phyloP scores from a whole-genome alignment of 495 filamentous ascomycete genomes.

The Hyaloscypha finlandica region DNA sequence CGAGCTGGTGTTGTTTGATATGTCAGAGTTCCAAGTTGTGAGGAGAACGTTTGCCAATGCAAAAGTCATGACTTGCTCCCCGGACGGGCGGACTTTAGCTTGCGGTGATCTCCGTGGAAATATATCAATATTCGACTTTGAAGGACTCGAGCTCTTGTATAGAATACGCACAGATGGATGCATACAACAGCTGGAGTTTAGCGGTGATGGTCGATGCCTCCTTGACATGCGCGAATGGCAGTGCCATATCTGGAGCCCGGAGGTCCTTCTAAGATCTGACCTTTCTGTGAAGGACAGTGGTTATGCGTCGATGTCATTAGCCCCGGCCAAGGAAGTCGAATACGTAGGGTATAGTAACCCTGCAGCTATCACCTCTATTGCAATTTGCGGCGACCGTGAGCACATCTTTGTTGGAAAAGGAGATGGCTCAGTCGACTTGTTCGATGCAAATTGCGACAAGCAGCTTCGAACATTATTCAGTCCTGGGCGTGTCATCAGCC shows the following conservation, averaged over 20 bases:
- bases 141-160: constrained; percentile 28
- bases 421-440: constrained; percentile 18
- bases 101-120: constrained; percentile 15
- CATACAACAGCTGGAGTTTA: constrained; percentile 21
- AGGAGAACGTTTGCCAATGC: constrained; percentile 15
- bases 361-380: no score
- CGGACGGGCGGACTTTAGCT: constrained; percentile 24
- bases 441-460: no score
- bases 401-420: constrained; percentile 31
- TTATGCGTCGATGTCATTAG: neutral
- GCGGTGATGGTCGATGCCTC: constrained; percentile 21
- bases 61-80: constrained; percentile 19
- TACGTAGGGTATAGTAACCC: constrained; percentile 5
- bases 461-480: no score
- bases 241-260: constrained; percentile 25
- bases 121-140: constrained; percentile 41
- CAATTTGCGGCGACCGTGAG: neutral
- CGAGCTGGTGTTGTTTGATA: constrained; percentile 15
- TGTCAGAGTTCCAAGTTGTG: neutral
- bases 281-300: neutral
- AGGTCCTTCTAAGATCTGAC: constrained; percentile 29
- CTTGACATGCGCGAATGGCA: constrained; percentile 22
- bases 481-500: no score
- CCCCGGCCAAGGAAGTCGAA: no score
- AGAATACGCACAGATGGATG: constrained; percentile 19